Evolutionary conservation across 257 asterid genomes (phyloP), one percentile per base, ranked within the genome.

Genomic region (Ballota nigra): DNA sequence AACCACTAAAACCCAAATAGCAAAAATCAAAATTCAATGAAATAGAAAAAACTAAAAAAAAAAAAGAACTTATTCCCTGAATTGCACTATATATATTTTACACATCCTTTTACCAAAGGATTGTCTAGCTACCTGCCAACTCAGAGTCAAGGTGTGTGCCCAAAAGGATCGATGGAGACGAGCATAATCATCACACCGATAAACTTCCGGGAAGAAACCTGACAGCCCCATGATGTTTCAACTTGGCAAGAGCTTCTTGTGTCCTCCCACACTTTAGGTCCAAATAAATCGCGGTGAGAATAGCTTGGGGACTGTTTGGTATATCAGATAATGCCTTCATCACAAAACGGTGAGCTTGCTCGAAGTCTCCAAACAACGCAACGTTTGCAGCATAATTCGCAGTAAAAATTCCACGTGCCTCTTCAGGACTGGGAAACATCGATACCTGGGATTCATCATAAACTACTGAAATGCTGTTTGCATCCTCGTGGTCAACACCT

Each of bases 1-100:
- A 74, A 66, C 66, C 64, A 75, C 87, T 72, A 72, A 75, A 73
- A 69, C 75, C 82, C 84, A 77, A 34, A 82, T 53, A 76, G 31
- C 22, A 40, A 80, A 71, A 75, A 45, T 8, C 22, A 47, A 45
- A 45, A 45, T 22, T 6, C 67, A 65, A 77, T 34, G 61, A 49
- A 7, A 70, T 29, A 29, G 59, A 57, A 8, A 78, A 34, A 61
- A 41, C 57, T 10, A 56, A 49, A 62, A 75, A 82, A 80, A 70
- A 83, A 56, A 49, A 56, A 75, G 80, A 80, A 70, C 86, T 86
- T 84, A 80, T 89, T 83, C 83, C 88, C 89, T 83, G 88, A 81
- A 80, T 72, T 78, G 83, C 79, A 71, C 92, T 86, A 88, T 86
- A 85, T 82, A 84, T 84, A 86, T 82, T 92, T 78, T 87, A 91